These are phyloP conservation scores for Pelargonium citronellum DNA, from an alignment of 441 rosid species.

Conservation along the genomic window DNA sequence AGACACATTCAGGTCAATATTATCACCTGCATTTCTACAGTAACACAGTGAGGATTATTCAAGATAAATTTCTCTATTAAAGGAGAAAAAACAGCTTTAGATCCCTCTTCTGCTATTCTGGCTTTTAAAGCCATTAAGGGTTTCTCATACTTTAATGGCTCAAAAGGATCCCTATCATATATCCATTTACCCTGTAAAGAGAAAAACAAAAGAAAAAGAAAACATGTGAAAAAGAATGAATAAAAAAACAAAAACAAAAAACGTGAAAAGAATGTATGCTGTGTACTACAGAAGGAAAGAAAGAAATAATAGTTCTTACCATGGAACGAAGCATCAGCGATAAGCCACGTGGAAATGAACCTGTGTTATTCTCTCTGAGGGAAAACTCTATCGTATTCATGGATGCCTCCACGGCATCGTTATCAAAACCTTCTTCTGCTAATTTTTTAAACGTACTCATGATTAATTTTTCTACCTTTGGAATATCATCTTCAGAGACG, in stretches of 20 bases:
- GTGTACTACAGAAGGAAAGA: slow-evolving; percentile 7
- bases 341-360: slow-evolving; percentile 93
- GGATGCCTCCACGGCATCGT: slow-evolving; percentile 86
- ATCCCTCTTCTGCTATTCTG: slow-evolving; percentile 71
- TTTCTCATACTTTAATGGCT: slow-evolving; percentile 76
- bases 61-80: slow-evolving; percentile 68
- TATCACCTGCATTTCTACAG: slow-evolving; percentile 78
- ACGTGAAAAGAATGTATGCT: neutral
- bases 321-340: slow-evolving; percentile 86
- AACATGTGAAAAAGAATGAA: neutral
- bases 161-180: slow-evolving; percentile 89
- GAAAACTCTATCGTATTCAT: slow-evolving; percentile 96
- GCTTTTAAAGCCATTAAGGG: slow-evolving; percentile 68
- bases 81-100: slow-evolving; percentile 91
- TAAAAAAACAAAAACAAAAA: neutral
- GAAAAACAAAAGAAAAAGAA: slow-evolving; percentile 7
- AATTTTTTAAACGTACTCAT: slow-evolving; percentile 58
- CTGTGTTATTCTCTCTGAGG: slow-evolving; percentile 88
- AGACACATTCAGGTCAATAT: neutral
- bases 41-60: slow-evolving; percentile 71
- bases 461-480: slow-evolving; percentile 67
- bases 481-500: slow-evolving; percentile 64
- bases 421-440: slow-evolving; percentile 81
- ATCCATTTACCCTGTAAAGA: slow-evolving; percentile 59
- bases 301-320: slow-evolving; percentile 31